Percentiles rank a stretch among this genome's conserved stretches.
phyloP scores from a whole-genome alignment of 2,329 filamentous ascomycete species.

The Hypocrella siamensis region DNA sequence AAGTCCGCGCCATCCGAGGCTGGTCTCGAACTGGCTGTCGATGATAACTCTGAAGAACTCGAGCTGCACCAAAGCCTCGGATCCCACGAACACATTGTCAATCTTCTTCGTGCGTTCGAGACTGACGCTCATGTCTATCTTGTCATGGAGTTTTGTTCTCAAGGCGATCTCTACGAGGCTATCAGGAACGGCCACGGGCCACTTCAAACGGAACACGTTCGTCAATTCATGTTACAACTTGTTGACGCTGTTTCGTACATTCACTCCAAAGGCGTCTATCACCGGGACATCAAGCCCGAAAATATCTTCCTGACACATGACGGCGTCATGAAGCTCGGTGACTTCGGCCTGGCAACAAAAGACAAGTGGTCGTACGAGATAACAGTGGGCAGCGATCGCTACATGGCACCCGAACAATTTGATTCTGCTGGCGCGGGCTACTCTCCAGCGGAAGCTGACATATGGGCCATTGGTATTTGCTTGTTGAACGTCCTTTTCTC shows the following conservation, averaged over 20 bases:
- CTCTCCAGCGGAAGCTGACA: conserved; percentile 81
- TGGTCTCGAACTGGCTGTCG: conserved; percentile 52
- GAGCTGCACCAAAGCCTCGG: conserved; percentile 67
- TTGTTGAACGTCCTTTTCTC: conserved; percentile 93
- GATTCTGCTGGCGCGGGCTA: conserved; percentile 80
- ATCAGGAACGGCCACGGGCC: conserved; percentile 82
- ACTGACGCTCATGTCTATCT: conserved; percentile 81
- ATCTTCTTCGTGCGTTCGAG: conserved; percentile 80
- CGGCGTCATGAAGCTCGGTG: conserved; percentile 87
- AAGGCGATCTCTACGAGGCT: conserved; percentile 93
- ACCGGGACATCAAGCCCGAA: conserved; percentile 98
- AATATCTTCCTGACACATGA: conserved; percentile 89
- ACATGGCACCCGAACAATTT: conserved; percentile 98
- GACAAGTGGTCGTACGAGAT: conserved; percentile 85
- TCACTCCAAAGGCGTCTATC: conserved; percentile 81
- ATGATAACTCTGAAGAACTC: conserved; percentile 71
- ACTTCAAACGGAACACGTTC: conserved; percentile 88
- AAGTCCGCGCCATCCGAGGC: conserved; percentile 44
- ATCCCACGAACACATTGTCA: conserved; percentile 82
- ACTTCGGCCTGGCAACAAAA: conserved; percentile 84
- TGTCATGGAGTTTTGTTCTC: conserved; percentile 87
- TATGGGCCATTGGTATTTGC: conserved; percentile 96
- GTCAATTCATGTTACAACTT: conserved; percentile 92
- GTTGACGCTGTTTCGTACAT: conserved; percentile 81
- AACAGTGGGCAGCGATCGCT: conserved; percentile 91